Base-by-base conservation (phyloP, 2,329 filamentous ascomycete genomes). In the Cercospora sojina region DNA sequence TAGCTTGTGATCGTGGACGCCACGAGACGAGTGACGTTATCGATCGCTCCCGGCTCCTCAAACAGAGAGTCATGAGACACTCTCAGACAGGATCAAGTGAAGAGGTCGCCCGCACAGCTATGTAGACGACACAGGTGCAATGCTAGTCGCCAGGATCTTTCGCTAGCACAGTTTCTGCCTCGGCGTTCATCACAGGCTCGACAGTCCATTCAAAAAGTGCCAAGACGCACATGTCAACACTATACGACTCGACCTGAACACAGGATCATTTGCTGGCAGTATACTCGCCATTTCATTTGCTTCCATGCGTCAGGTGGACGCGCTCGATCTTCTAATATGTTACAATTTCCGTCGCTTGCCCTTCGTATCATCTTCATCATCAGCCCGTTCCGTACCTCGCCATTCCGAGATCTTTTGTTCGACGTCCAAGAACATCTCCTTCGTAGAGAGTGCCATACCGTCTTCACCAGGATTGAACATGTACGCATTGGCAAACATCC, bases 381-480 rank as follows among this genome's bases (percentile, higher is more conserved):
- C 70, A 20, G 74, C 70, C 16, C 79, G 71, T 67, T 96, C 91
- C 1, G 90, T 90, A 62, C 88, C 90, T 31, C 92, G 87, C 60
- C 60, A 62, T 55, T 56, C 60, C 25, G 60, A 62, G 27, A 96
- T 85, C 20, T 90, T 86, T 76, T 90, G 88, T 80, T 96, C 90
- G 1, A 96, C 91, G 78, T 94, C 91, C 66, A 90, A 85, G 74
- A 92, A 96, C 93, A 97, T 97, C 77, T 92, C 90, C 64, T 90
- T 84, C 0, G 93, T 93, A 75, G 96, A 92, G 66, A 91, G 90
- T 32, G 97, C 93, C 31, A 97, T 89, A 3, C 91, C 92, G 41
- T 94, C 92, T 78, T 96, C 92, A 69, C 96, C 92, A 0, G 91
- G 89, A 73, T 98, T 98, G 83, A 97, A 99, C 95, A 99, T 98